Base-by-base conservation (phyloP, 331 rosid species). In the Malus hybrid region DNA sequence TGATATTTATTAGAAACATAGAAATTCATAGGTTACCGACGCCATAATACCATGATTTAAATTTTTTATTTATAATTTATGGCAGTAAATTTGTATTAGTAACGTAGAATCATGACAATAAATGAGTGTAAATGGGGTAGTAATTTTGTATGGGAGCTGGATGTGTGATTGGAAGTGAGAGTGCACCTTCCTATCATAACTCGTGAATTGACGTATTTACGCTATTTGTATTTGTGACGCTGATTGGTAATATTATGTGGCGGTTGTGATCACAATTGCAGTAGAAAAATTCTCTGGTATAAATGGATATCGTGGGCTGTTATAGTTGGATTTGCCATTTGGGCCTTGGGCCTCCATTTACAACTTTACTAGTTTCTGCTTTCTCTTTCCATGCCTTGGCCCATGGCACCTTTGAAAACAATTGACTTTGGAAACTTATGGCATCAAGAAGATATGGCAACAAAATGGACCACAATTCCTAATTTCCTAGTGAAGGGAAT, bases 231-330 rank as follows among this genome's bases (percentile, higher is more conserved):
- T 50, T 16, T 50, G 5, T 52, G 4, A 52, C 4, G 10, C 0
- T 1, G 0, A 10, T 16, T 16, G 1, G 0, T 52, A 52, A 52
- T 52, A 52, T 6, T 0, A 3, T 1, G 10, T 16, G 20, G 0
- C 20, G 20, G 1, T 52, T 42, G 20, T 2, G n/a, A 52, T 18
- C 3, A 6, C 18, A 16, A 52, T 52, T 52, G 20, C 10, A 5
- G 1, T 50, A 16, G 0, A 52, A 50, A 52, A 52, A 0, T 6
- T 16, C 0, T 52, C 20, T 3, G 7, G 9, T 1, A 2, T 6
- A 50, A 16, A 16, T 59, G 65, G 31, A 59, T 59, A 59, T 59
- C 7, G 28, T 60, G 65, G 65, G 18, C 9, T 60, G 32, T 24
- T 52, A 16, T 52, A 0, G 20, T 63, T 28, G 20, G 32, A 13